Percentiles rank a stretch among this genome's conserved stretches.
Conservation (phyloP, 2,329 filamentous ascomycete species). For the Ilyonectria sp. region DNA sequence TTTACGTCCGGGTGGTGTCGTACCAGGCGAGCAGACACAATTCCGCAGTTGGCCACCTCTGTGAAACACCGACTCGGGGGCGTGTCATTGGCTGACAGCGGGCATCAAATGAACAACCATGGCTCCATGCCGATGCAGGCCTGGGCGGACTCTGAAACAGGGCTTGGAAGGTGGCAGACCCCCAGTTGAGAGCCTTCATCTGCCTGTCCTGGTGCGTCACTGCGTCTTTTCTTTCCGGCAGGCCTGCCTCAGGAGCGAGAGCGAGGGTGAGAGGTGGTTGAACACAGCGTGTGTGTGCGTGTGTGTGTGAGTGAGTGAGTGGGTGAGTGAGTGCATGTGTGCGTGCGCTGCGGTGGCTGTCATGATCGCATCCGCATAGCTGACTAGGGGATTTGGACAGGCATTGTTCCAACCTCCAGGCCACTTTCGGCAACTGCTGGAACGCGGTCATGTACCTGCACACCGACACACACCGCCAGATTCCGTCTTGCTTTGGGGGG, state of each 20-base stretch:
- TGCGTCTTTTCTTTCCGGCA: background rate
- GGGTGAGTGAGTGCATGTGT: too few relatives aligned
- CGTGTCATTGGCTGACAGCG: constrained; percentile 37
- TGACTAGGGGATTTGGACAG: constrained; percentile 23
- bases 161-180: constrained; percentile 1
- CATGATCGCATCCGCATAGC: constrained; percentile 4
- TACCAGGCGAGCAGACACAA: constrained; percentile 16
- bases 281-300: background rate
- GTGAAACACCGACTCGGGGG: constrained; percentile 38
- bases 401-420: constrained; percentile 27
- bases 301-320: too few relatives aligned
- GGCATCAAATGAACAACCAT: constrained; percentile 22
- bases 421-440: constrained; percentile 27
- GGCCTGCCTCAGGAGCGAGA: background rate
- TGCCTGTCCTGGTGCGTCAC: background rate
- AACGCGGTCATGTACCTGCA: constrained; percentile 15
- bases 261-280: background rate
- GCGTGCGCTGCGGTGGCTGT: constrained; percentile 16
- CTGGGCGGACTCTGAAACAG: constrained; percentile 39
- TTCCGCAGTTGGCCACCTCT: constrained; percentile 16
- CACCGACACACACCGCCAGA: constrained; percentile 4
- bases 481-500: constrained; percentile 7
- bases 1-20: constrained; percentile 1
- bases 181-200: constrained; percentile 6
- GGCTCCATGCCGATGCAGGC: constrained; percentile 38